Conservation (phyloP, 139 green algal species). For the Picochlorum sp. region DNA sequence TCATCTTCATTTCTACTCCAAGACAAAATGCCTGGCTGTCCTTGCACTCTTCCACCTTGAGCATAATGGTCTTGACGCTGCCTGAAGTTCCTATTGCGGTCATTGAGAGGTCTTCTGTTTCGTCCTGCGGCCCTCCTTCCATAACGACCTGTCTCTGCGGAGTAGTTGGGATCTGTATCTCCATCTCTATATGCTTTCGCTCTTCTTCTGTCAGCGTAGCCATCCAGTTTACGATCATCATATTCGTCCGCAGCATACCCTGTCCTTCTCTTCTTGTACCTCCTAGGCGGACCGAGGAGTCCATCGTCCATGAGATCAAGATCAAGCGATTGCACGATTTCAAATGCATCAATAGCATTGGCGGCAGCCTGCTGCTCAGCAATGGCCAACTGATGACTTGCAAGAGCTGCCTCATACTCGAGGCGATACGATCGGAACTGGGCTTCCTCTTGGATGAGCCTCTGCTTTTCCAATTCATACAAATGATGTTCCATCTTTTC, state of each 20-base stretch:
- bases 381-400: constrained; percentile 26
- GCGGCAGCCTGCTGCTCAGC: constrained; percentile 7
- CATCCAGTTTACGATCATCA: neutral
- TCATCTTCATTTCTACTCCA: constrained; percentile 45
- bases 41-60: neutral
- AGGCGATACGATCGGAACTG: constrained; percentile 30
- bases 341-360: constrained; percentile 8
- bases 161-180: constrained; percentile 1
- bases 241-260: neutral
- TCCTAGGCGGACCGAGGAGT: neutral
- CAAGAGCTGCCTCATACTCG: constrained; percentile 39
- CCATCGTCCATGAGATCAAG: neutral
- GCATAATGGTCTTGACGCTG: constrained; percentile 4
- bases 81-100: neutral
- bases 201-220: constrained; percentile 3
- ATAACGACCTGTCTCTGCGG: neutral
- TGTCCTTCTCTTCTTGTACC: neutral
- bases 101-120: neutral
- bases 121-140: neutral
- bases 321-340: neutral
- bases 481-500: constrained; percentile 6
- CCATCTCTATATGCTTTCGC: neutral
- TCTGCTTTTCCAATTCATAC: constrained; percentile 14
- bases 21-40: constrained; percentile 5
- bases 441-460: constrained; percentile 32